Evolutionary conservation across 192 early-diverging fungal genomes (phyloP), one percentile per base, ranked within the genome.

Genomic region (Oehlia diaphana): DNA sequence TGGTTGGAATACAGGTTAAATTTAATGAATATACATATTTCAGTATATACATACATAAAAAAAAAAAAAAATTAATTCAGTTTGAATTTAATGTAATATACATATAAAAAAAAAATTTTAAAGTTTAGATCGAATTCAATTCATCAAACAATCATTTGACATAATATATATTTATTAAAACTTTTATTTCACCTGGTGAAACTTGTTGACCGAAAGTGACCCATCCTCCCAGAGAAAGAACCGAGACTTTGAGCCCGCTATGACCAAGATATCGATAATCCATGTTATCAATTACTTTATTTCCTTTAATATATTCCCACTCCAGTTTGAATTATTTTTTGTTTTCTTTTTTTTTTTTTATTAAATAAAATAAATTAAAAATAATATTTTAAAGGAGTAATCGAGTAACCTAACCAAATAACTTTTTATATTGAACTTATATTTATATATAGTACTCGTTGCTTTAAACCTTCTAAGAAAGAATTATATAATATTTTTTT

Each of bases 241-340:
- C 86, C 16, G 90, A 93, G 28, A 96, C 92, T 82, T 92, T 93
- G 44, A 96, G 89, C 3, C 95, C 95, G 72, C 90, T 91, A 35
- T 86, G 81, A 73, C 95, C 95, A 53, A 96, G 87, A 79, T 88
- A 92, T 44, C 93, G 89, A 85, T 94, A 96, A 80, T 96, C 89
- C 95, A 95, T 96, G 8, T 44, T 61, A 44, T 35, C 28, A 13
- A 13, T 65, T 28, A 12, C 31, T 65, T 65, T 31, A 0, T 28
- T 6, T 28, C 26, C 28, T 26, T 2, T 4, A 65, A 14, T 23
- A 28, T 10, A 28, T 31, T 65, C 53, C 53, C 53, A 58, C 53
- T 58, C 53, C 53, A 58, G 53, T 21, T 58, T 58, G 53, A 58
- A 58, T 19, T 3, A 14, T 19, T 58, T 58, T 58, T 58, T 16